Evolutionary conservation across 495 filamentous ascomycete genomes (phyloP), one percentile per base, ranked within the genome.

Genomic region (Aspergillus homomorphus): DNA sequence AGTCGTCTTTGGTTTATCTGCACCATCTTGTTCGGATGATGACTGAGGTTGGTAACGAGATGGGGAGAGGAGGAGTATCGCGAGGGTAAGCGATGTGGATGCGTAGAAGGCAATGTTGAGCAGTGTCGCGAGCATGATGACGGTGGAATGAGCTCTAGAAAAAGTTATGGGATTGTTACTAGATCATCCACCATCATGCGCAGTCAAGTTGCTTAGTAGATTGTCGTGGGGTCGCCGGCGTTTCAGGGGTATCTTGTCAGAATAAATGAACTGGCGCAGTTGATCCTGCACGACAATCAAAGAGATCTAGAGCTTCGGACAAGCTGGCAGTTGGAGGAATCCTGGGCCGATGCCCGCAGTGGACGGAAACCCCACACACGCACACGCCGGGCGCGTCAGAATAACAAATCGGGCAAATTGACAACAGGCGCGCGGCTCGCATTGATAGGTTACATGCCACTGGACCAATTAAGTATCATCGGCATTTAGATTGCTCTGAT

Each of bases 1-100:
- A 6, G 82, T 75, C 52, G 66, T 63, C 49, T 66, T 77, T 49
- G 50, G 68, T 21, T 54, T 62, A 54, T 48, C 26, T 51, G 58
- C 20, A 1, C 18, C 50, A 53, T 69, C 21, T 38, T 57, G 48
- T 48, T 58, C 22, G 15, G 62, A 6, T 20, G 50, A 42, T 10
- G 46, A 58, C 45, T 61, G 62, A 45, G 66, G 68, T 18, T 60
- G 63, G 67, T 83, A 83, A 53, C 80, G 76, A 16, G 80, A 80
- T 0, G 83, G 82, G 12, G 33, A 38, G 1, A 84, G 72, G 5
- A 76, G 62, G 28, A 82, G 53, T 45, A 85, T 76, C 15, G 82
- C 56, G 30, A 83, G 49, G 4, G 81, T 82, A 56, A 82, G 53
- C 2, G 69, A 63, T 7, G 74, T 82, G n/a, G 80, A 82, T 18